A percentile compares a stretch with the other conserved stretches of the same genome.
Evolutionary conservation across 2,329 filamentous ascomycete species (phyloP).

Genomic region (Lachnellula subtilissima): DNA sequence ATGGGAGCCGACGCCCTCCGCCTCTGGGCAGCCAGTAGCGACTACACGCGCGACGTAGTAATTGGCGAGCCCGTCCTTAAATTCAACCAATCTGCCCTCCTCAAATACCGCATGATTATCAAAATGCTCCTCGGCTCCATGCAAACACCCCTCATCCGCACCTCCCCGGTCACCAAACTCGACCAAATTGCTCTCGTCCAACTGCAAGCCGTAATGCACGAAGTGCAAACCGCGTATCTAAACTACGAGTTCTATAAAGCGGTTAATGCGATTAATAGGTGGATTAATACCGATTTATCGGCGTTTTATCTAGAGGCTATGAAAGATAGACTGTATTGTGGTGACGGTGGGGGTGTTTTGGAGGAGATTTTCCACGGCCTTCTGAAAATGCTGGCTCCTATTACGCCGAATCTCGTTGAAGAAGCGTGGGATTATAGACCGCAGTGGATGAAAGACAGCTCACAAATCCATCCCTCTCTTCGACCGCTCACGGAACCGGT

Average conservation of each 20-base stretch:
- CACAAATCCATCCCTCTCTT: slow-evolving; percentile 38
- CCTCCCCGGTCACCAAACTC: slow-evolving; percentile 49
- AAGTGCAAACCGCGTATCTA: slow-evolving; percentile 61
- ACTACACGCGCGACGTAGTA: slow-evolving; percentile 83
- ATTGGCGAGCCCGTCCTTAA: slow-evolving; percentile 75
- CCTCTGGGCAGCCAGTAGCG: slow-evolving; percentile 85
- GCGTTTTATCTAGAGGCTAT: slow-evolving; percentile 90
- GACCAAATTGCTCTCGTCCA: slow-evolving; percentile 77
- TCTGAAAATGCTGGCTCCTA: slow-evolving; percentile 72
- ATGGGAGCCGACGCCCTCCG: slow-evolving; percentile 84
- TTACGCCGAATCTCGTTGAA: slow-evolving; percentile 79
- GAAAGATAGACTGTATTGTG: slow-evolving; percentile 90
- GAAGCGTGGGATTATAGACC: slow-evolving; percentile 82
- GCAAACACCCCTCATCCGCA: slow-evolving; percentile 37
- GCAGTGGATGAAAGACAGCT: slow-evolving; percentile 48
- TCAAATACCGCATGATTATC: slow-evolving; percentile 85
- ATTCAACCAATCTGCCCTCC: slow-evolving; percentile 67
- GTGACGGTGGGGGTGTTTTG: slow-evolving; percentile 59
- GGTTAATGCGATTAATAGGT: slow-evolving; percentile 68
- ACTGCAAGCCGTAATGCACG: slow-evolving; percentile 58
- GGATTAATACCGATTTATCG: slow-evolving; percentile 78
- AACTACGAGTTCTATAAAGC: slow-evolving; percentile 81
- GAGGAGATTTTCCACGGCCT: slow-evolving; percentile 67
- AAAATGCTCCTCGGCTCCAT: slow-evolving; percentile 85
- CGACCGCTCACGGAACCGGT: slow-evolving; percentile 27